phyloP scores from a whole-genome alignment of 2,329 filamentous ascomycete species.

The Teratosphaeria gauchensis region DNA sequence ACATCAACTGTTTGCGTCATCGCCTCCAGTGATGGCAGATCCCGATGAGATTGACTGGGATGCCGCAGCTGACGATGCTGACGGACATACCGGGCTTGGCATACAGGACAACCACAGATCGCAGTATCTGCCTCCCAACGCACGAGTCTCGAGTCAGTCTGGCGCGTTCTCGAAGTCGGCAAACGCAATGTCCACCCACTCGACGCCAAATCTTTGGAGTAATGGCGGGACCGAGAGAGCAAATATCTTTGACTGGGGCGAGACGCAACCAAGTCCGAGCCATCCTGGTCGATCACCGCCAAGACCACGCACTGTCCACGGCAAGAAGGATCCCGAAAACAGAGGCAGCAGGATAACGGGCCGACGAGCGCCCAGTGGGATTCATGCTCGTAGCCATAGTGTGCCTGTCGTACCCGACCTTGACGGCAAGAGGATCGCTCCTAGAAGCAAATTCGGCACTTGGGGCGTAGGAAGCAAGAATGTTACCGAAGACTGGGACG shows the following conservation, averaged over 20 bases:
- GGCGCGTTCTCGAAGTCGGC: constrained; percentile 10
- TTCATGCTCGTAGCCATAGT: constrained; percentile 71
- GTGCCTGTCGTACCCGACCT: constrained; percentile 61
- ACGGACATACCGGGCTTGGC: constrained; percentile 22
- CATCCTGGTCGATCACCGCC: constrained; percentile 50
- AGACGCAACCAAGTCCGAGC: constrained; percentile 54
- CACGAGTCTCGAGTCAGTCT: constrained; percentile 16
- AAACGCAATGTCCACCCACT: constrained; percentile 23
- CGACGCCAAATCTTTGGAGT: constrained; percentile 29
- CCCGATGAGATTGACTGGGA: constrained; percentile 27
- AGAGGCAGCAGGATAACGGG: constrained; percentile 59
- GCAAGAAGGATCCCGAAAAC: constrained; percentile 61
- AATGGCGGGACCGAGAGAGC: constrained; percentile 34
- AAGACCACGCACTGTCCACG: constrained; percentile 65
- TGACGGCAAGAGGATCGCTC: constrained; percentile 44
- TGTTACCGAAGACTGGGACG: constrained; percentile 79
- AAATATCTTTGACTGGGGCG: constrained; percentile 63
- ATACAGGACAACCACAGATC: constrained; percentile 20
- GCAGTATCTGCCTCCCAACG: neutral
- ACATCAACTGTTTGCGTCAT: constrained; percentile 30
- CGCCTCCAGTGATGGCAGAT: constrained; percentile 36
- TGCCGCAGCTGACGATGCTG: constrained; percentile 22
- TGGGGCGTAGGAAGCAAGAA: constrained; percentile 74
- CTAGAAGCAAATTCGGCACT: constrained; percentile 64
- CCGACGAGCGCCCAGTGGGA: constrained; percentile 57